Evolutionary conservation across 352 stramenopile genomes (phyloP).

Genomic region (Pythium phragmiticola): DNA sequence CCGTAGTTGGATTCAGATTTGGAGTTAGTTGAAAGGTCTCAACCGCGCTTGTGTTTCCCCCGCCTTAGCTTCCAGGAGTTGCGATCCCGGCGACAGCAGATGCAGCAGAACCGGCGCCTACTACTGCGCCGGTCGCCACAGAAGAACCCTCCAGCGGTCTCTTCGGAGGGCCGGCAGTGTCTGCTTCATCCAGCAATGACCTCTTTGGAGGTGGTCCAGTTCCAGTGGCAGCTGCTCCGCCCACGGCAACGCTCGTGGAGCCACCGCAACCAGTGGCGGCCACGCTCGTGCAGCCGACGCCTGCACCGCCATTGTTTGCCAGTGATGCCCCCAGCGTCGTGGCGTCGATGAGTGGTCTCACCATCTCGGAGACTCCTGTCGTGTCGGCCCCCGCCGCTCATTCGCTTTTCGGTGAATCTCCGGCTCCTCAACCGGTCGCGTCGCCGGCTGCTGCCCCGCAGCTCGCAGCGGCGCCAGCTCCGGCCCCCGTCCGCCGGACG

Average conservation of each 20-base stretch:
- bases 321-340: slow-evolving; percentile 6
- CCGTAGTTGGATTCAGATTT: slow-evolving; percentile 3
- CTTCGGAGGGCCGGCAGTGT: slow-evolving; percentile 10
- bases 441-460: not conserved
- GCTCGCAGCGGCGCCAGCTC: not conserved
- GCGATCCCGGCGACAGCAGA: not conserved
- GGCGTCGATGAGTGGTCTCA: slow-evolving; percentile 12
- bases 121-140: not conserved
- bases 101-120: not conserved
- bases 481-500: not conserved
- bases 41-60: not conserved
- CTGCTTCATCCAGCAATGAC: slow-evolving; percentile 8
- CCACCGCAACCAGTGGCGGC: slow-evolving; percentile 1
- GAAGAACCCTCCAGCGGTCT: slow-evolving; percentile 6
- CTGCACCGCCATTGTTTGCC: slow-evolving; percentile 12
- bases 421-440: not conserved
- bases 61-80: slow-evolving; percentile 5
- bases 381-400: slow-evolving; percentile 12
- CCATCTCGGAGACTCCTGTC: slow-evolving; percentile 17
- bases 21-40: not conserved
- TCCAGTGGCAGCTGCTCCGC: not conserved
- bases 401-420: slow-evolving; percentile 12
- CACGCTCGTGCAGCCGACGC: slow-evolving; percentile 14
- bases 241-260: slow-evolving; percentile 7
- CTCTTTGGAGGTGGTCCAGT: slow-evolving; percentile 12